Conservation (phyloP, 2,329 filamentous ascomycete species). For the Acarospora socialis region DNA sequence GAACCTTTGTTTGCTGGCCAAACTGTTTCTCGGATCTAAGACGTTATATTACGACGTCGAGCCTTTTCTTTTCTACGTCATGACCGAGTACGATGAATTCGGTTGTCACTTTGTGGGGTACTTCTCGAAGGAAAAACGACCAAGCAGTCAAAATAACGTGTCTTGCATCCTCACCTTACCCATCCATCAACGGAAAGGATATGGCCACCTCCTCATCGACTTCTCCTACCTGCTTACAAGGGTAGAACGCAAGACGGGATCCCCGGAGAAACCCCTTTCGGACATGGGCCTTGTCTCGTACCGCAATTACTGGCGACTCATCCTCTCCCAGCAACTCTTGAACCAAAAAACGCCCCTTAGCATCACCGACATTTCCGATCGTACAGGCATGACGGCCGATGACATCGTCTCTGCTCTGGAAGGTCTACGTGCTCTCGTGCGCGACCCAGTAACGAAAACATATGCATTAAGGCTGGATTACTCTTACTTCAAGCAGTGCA, state of each 20-base stretch:
- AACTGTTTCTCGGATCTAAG: slow-evolving; percentile 95
- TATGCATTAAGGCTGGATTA: slow-evolving; percentile 85
- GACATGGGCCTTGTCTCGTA: slow-evolving; percentile 98
- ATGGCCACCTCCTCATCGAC: slow-evolving; percentile 91
- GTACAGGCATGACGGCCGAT: slow-evolving; percentile 89
- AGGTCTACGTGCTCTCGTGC: slow-evolving; percentile 72
- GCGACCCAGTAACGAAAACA: slow-evolving; percentile 72
- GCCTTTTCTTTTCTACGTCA: slow-evolving; percentile 96
- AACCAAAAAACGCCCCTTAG: slow-evolving; percentile 43
- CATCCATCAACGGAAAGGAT: slow-evolving; percentile 93
- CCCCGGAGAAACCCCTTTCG: slow-evolving; percentile 90
- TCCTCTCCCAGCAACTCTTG: slow-evolving; percentile 73
- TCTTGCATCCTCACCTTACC: slow-evolving; percentile 93
- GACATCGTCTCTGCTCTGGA: slow-evolving; percentile 92
- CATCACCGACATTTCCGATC: slow-evolving; percentile 50
- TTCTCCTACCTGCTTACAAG: slow-evolving; percentile 94
- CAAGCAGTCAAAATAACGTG: slow-evolving; percentile 90
- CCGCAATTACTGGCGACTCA: slow-evolving; percentile 87
- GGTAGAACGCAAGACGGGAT: slow-evolving; percentile 85
- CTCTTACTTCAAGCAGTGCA: slow-evolving; percentile 72
- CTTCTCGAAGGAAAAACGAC: slow-evolving; percentile 96
- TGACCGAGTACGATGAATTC: slow-evolving; percentile 77
- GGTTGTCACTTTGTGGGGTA: slow-evolving; percentile 97
- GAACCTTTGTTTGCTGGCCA: slow-evolving; percentile 84
- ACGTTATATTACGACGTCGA: slow-evolving; percentile 99